Percentiles rank a stretch among this genome's conserved stretches.
These are phyloP conservation scores for Mortierella sp. DNA, from an alignment of 371 early-diverging fungal genomes.

Conservation along the genomic window DNA sequence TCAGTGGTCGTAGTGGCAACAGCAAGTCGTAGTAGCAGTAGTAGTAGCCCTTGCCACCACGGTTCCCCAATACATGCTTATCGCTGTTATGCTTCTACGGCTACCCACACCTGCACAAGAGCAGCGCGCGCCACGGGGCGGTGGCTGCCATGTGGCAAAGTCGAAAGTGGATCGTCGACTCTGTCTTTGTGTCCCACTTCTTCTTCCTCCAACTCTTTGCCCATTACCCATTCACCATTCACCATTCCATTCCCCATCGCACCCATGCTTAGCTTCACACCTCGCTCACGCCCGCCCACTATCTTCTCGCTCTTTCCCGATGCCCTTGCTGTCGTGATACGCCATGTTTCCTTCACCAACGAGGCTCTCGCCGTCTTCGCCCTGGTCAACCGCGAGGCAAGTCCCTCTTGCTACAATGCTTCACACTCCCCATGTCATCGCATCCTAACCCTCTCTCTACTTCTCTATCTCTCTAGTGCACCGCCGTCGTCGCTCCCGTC, in stretches of 20 bases:
- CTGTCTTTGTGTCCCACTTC: no score
- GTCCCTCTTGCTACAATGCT: neutral
- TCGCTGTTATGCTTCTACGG: no score
- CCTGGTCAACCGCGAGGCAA: conserved; percentile 46
- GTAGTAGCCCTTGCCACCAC: no score
- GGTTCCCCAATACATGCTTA: no score
- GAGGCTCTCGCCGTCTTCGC: conserved; percentile 26
- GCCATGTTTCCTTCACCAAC: conserved; percentile 17
- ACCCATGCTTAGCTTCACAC: neutral
- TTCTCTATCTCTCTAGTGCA: conserved; percentile 16
- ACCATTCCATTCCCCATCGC: conserved; percentile 4
- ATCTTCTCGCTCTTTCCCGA: conserved; percentile 50
- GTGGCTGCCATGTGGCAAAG: no score
- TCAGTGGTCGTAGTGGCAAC: no score
- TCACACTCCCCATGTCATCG: neutral
- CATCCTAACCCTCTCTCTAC: neutral
- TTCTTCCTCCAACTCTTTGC: no score
- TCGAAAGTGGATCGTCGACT: no score
- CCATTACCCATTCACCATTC: no score
- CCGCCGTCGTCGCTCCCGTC: conserved; percentile 19
- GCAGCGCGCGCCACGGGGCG: no score
- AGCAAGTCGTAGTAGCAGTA: no score
- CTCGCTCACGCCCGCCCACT: conserved; percentile 15
- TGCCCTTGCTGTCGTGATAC: conserved; percentile 27
- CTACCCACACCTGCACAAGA: no score